phyloP scores from a whole-genome alignment of 768 basidiomycete genomes.

The Dendrothele bispora region DNA sequence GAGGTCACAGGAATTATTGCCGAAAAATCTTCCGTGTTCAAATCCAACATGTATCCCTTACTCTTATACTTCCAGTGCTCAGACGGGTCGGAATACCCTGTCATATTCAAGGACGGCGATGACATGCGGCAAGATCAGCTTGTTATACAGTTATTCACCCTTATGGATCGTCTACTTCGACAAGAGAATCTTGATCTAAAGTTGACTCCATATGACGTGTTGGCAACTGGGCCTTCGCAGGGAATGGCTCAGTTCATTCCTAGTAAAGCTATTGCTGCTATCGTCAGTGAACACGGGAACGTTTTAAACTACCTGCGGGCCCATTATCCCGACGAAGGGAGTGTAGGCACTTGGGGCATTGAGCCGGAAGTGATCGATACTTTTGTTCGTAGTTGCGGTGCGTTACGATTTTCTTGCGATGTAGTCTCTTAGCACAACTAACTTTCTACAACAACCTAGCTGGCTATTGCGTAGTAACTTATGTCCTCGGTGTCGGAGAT shows the following conservation, averaged over 20 bases:
- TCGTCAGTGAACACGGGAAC: conserved; percentile 89
- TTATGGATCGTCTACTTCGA: conserved; percentile 91
- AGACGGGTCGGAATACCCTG: conserved; percentile 83
- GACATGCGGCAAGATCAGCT: conserved; percentile 99
- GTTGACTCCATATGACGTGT: conserved; percentile 86
- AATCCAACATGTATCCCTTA: conserved; percentile 93
- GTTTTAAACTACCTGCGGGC: conserved; percentile 86
- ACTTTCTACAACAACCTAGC: conserved; percentile 49
- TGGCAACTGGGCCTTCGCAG: conserved; percentile 89
- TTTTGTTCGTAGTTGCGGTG: conserved; percentile 95
- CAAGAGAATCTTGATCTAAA: conserved; percentile 96
- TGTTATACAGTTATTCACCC: conserved; percentile 96
- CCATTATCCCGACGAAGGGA: conserved; percentile 90
- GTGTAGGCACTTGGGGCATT: conserved; percentile 93
- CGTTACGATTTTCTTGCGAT: conserved; percentile 26
- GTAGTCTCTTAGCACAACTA: conserved; percentile 5
- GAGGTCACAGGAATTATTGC: conserved; percentile 84
- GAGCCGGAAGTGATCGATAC: conserved; percentile 94
- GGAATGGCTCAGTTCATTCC: conserved; percentile 97
- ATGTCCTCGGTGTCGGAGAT: conserved; percentile 94
- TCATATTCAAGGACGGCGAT: conserved; percentile 99
- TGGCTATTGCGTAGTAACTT: conserved; percentile 97
- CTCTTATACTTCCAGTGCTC: conserved; percentile 87
- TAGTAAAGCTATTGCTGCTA: conserved; percentile 93
- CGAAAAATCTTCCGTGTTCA: conserved; percentile 95